Base-by-base conservation (phyloP, 164 flowering plant species). In the Berberis vulgaris region DNA sequence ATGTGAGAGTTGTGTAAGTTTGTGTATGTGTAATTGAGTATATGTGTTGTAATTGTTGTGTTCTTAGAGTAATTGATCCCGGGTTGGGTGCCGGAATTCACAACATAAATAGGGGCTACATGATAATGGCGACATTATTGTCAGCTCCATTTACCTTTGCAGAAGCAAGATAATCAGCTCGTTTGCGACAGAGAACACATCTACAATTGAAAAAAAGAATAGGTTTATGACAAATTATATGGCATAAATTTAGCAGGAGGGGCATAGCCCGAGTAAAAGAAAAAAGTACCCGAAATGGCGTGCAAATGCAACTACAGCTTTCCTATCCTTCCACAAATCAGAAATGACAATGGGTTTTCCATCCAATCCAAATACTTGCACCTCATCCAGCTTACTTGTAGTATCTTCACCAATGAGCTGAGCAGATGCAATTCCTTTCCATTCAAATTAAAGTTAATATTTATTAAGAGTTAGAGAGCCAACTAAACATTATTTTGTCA, bases 271-370 rank as follows among this genome's bases (percentile, higher is more conserved):
- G 0, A 57, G 13, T 6, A 7, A 41, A 70, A 11, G 60, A 7
- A 43, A 54, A 39, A 59, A 65, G 41, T 62, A 93, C 97, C 96
- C 97, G 61, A 94, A 94, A 81, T 90, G 98, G 62, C 97, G 95
- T 65, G 98, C 93, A 75, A 90, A 94, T 43, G 98, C 98, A 60
- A 90, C 80, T 43, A 91, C 91, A 44, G 93, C 89, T 76, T 84
- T 94, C 75, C 97, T 79, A 66, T 90, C 93, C 69, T 90, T 88
- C 98, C 98, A 94, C 72, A 94, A 69, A 78, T 90, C 86, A 64
- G 91, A 79, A 56, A 94, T 76, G 1, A 81, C 77, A 77, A 88
- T 62, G n/a, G 68, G 83, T 41, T 75, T 80, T 63, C 97, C 96
- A 54, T 74, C 66, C 84, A 87, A 80, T 77, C 81, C 97, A 71